Evolutionary conservation across 2,329 filamentous ascomycete species (phyloP).

Genomic region (Biscogniauxia mediterranea): DNA sequence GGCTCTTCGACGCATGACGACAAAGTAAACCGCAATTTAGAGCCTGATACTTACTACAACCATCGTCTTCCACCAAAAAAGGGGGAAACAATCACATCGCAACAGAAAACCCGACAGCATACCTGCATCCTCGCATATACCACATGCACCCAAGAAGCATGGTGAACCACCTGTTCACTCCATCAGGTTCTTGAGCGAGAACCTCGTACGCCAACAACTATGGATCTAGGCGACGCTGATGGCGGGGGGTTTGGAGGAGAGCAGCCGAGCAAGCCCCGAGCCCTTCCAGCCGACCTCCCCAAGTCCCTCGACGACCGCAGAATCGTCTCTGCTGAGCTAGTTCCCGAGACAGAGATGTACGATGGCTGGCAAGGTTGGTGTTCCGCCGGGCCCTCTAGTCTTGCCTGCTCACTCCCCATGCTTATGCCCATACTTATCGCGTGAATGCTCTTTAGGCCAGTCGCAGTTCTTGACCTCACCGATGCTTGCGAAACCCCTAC

Average conservation of each 20-base stretch:
- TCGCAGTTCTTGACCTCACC: slow-evolving; percentile 92
- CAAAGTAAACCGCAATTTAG: background rate
- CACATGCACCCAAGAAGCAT: slow-evolving; percentile 21
- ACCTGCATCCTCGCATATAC: slow-evolving; percentile 1
- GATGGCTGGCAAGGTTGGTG: slow-evolving; percentile 91
- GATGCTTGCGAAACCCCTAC: slow-evolving; percentile 77
- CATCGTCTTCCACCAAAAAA: background rate
- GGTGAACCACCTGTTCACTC: slow-evolving; percentile 14
- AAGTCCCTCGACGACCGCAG: slow-evolving; percentile 88
- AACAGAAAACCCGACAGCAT: slow-evolving; percentile 1
- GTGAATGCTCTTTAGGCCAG: slow-evolving; percentile 61
- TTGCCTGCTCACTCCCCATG: slow-evolving; percentile 8
- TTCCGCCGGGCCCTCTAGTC: slow-evolving; percentile 15
- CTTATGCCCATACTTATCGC: slow-evolving; percentile 20
- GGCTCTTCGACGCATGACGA: background rate
- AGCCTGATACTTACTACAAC: background rate
- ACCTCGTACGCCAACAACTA: slow-evolving; percentile 41
- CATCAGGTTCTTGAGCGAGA: slow-evolving; percentile 22
- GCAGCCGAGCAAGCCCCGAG: slow-evolving; percentile 43
- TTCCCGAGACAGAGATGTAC: slow-evolving; percentile 91
- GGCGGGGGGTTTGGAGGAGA: slow-evolving; percentile 42
- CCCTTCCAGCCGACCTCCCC: slow-evolving; percentile 80
- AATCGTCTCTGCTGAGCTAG: slow-evolving; percentile 62
- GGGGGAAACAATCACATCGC: background rate
- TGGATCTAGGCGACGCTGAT: slow-evolving; percentile 58